These are phyloP conservation scores for Microcyclospora pomicola DNA, from an alignment of 2,329 filamentous ascomycete species.

Conservation along the genomic window DNA sequence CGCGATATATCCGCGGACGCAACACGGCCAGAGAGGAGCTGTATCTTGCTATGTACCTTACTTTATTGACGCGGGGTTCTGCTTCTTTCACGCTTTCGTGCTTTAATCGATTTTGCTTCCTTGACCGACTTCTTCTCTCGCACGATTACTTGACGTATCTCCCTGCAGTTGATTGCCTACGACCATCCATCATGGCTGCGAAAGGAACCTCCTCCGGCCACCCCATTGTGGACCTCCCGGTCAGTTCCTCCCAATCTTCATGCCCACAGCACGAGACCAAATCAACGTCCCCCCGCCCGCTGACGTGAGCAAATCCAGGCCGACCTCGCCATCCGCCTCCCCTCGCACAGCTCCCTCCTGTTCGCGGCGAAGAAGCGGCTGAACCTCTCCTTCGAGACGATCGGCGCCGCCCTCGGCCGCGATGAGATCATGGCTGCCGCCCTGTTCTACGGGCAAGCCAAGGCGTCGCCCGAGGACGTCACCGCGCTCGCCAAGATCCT, in stretches of 20 bases:
- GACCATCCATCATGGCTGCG: conserved; percentile 6
- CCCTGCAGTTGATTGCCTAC: too few relatives aligned
- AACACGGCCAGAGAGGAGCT: too few relatives aligned
- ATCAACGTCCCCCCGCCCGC: neutral
- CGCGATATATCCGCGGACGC: too few relatives aligned
- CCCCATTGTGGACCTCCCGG: conserved; percentile 7
- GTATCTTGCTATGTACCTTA: too few relatives aligned
- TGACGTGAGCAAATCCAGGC: conserved; percentile 35
- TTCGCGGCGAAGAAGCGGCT: conserved; percentile 69
- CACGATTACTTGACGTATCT: too few relatives aligned
- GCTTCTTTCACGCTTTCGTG: too few relatives aligned
- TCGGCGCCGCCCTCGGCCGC: conserved; percentile 59
- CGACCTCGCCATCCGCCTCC: conserved; percentile 54
- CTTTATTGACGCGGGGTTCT: too few relatives aligned
- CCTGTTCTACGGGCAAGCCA: conserved; percentile 79
- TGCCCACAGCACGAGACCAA: neutral
- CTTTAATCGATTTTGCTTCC: too few relatives aligned
- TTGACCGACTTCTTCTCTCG: too few relatives aligned
- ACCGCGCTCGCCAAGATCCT: conserved; percentile 53
- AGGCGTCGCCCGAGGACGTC: conserved; percentile 56
- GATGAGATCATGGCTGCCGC: conserved; percentile 76
- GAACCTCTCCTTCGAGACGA: conserved; percentile 64
- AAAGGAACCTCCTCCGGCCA: conserved; percentile 13
- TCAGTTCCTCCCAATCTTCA: neutral
- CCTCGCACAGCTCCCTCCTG: conserved; percentile 55